A percentile compares a stretch with the other conserved stretches of the same genome.
Evolutionary conservation across 805 yeast species (phyloP).

Genomic region (Metschnikowia santaceciliae): DNA sequence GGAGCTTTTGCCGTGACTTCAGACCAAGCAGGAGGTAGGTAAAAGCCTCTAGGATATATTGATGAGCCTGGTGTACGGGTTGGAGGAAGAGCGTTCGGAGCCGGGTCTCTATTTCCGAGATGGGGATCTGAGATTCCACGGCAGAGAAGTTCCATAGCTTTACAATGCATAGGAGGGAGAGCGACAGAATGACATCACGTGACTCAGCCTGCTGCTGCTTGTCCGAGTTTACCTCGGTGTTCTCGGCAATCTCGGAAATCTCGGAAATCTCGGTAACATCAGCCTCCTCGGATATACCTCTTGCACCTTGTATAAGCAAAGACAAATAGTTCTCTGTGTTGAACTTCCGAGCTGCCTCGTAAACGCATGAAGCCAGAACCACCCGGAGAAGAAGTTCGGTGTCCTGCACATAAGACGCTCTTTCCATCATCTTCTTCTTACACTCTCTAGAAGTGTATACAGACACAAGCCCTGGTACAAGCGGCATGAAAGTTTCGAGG

Average conservation of each 20-base stretch:
- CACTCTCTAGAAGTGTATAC: conserved; percentile 13
- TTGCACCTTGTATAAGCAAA: conserved; percentile 13
- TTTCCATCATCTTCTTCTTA: conserved; percentile 10
- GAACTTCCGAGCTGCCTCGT: conserved; percentile 16
- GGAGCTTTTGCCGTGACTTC: conserved; percentile 8
- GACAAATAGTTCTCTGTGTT: conserved; percentile 12
- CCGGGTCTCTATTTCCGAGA: conserved; percentile 8
- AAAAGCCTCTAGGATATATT: conserved; percentile 11
- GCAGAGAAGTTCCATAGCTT: conserved; percentile 19
- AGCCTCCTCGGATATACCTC: no score
- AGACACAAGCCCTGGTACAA: conserved; percentile 10
- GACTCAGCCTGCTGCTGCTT: neutral
- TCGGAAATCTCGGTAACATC: no score
- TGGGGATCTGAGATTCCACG: conserved; percentile 14
- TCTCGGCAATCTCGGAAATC: no score
- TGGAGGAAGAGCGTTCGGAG: conserved; percentile 3
- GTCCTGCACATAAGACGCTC: conserved; percentile 4
- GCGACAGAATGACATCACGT: conserved; percentile 3
- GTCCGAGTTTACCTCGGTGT: neutral
- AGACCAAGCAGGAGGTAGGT: conserved; percentile 15
- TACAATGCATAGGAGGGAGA: conserved; percentile 16
- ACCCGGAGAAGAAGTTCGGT: conserved; percentile 12
- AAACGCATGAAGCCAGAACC: conserved; percentile 14
- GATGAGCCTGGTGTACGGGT: neutral
- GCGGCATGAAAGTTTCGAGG: conserved; percentile 14